Conservation (phyloP, 805 yeast genomes). For the Millerozyma miso region DNA sequence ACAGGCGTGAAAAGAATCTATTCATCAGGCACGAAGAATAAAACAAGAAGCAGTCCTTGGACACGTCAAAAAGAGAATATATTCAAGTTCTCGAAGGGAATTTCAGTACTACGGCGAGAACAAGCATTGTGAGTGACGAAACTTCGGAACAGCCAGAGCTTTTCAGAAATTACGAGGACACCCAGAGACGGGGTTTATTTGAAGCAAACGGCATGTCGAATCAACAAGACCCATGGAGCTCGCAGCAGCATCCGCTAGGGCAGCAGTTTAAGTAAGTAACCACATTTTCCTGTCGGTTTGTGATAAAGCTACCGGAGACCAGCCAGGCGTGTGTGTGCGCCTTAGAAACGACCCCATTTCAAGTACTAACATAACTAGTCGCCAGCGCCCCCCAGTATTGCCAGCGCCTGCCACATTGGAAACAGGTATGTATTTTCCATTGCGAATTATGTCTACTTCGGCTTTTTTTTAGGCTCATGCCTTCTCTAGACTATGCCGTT, state of each 20-base stretch:
- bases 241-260: conserved; percentile 38
- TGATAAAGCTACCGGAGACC: not conserved
- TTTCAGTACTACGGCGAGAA: not conserved
- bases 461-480: too few species aligned
- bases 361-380: conserved; percentile 37
- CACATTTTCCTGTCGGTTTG: too few species aligned
- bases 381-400: conserved; percentile 56
- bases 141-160: not conserved
- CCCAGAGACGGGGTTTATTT: not conserved
- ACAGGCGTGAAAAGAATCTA: not conserved
- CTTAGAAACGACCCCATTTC: not conserved
- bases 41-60: not conserved
- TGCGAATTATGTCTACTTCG: too few species aligned
- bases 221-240: conserved; percentile 41
- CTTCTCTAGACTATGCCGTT: not conserved
- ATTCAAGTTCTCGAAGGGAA: not conserved
- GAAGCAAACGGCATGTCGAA: conserved; percentile 25
- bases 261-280: conserved; percentile 43
- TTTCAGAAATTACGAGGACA: not conserved
- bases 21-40: not conserved
- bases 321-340: not conserved
- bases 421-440: conserved; percentile 41
- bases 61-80: not conserved
- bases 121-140: not conserved
- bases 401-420: conserved; percentile 58